Conservation (phyloP, 2,329 filamentous ascomycete genomes). For the Colletotrichum nymphaeae region DNA sequence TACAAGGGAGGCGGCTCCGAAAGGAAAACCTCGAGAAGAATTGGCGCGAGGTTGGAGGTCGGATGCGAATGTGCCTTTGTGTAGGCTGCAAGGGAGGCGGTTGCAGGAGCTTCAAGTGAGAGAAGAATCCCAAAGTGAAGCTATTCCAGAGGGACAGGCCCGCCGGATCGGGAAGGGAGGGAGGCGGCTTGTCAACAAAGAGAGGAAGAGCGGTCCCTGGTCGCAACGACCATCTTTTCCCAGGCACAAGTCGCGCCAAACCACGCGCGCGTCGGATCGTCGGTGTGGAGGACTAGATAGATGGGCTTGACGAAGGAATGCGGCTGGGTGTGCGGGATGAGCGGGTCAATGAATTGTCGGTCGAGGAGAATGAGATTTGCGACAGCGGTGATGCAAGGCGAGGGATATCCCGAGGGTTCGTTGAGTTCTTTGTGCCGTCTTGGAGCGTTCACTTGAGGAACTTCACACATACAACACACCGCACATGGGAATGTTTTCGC, state of each 20-base stretch:
- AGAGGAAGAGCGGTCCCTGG: conserved; percentile 30
- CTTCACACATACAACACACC: not conserved
- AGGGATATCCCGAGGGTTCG: conserved; percentile 22
- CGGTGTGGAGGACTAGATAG: not conserved
- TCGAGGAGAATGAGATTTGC: not conserved
- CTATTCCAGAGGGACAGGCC: conserved; percentile 32
- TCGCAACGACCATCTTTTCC: conserved; percentile 32
- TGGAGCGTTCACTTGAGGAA: conserved; percentile 15
- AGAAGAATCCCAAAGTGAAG: conserved; percentile 24
- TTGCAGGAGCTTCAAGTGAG: not conserved
- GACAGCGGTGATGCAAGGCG: conserved; percentile 11
- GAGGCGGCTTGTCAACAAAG: conserved; percentile 34
- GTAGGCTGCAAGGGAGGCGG: conserved; percentile 2
- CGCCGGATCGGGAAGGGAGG: conserved; percentile 35
- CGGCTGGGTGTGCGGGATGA: not conserved
- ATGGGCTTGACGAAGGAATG: conserved; percentile 2
- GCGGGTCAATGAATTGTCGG: conserved; percentile 4
- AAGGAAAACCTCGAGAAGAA: conserved; percentile 10
- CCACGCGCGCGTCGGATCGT: conserved; percentile 26
- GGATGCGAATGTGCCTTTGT: conserved; percentile 13
- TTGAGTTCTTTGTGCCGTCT: conserved; percentile 25
- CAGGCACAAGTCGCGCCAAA: conserved; percentile 28
- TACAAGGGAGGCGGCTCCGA: conserved; percentile 21
- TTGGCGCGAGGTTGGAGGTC: not conserved
- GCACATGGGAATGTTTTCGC: conserved; percentile 32